Base-by-base conservation (phyloP, 306 rosid genomes). In the Rosa chinensis region DNA sequence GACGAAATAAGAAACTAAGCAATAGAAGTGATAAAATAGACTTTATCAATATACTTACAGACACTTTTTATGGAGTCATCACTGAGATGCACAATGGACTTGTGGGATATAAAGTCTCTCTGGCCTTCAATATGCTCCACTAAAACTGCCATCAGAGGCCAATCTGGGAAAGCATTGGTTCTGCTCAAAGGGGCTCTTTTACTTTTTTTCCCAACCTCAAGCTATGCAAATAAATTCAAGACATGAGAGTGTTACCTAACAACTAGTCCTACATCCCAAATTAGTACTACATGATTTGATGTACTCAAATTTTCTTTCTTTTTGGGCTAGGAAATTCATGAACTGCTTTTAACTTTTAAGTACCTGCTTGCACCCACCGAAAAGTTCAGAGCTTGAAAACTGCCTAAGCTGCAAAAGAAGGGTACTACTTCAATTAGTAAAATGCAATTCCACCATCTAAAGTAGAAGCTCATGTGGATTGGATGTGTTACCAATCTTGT, bases 21-120 rank as follows among this genome's bases (percentile, higher is more conserved):
- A 25, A 6, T 5, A 3, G 9, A 59, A 59, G 11, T 7, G 44
- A 64, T 64, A 5, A 18, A 47, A 28, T 13, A 20, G 13, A 61
- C 3, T 23, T 25, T n/a, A 66, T 25, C 5, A 48, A 52, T 28
- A 79, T 59, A 88, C 91, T 84, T 82, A 94, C 98, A 94, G 49
- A 90, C 98, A 63, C 85, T 92, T 84, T 94, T 92, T 53, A 94
- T 94, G 67, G 85, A 85, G 8, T 79, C 80, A 81, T 94, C 98
- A 52, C 98, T 94, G 43, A 89, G 90, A 86, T 89, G 92, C 77
- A 75, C 78, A 48, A 89, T 77, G 55, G 88, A 82, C 76, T 89
- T 89, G 76, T 82, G 68, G 58, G 87, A 81, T 21, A 89, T 50
- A 52, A 76, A 50, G 63, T 89, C 92, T 73, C 84, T 86, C 39